Base-by-base conservation (phyloP, 805 yeast genomes). In the Candida ipomoeae region DNA sequence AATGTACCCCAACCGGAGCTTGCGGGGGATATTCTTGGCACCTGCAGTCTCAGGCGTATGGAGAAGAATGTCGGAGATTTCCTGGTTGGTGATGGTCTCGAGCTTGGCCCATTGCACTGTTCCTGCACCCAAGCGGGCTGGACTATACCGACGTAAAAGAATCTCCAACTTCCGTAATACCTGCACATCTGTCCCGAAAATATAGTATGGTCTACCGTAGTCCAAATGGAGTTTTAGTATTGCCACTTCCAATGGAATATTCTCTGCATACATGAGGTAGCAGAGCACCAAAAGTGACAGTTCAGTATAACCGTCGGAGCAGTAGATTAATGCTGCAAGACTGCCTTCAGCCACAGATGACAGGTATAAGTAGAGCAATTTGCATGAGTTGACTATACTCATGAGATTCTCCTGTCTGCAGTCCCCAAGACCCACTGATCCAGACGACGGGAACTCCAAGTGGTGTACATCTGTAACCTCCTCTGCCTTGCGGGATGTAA, bases 301-400 rank as follows among this genome's bases (percentile, higher is more conserved):
- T 62, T 90, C 97, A 0, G 97, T 89, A 66, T 91, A 92, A 0
- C 98, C 98, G 67, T 92, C 97, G 1, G 87, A 80, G 61, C 96
- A 89, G 62, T 82, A 85, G 8, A 91, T 70, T 52, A 91, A 73
- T 0, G 82, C 70, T 3, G 81, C 76, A 46, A 72, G 51, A 2
- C 57, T 62, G 20, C 50, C 58, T 8, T 68, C 62, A 44, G 74
- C 69, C 52, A 59, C 53, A 1, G 67, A 60, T 0, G 67, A 61
- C 14, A 70, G 62, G 50, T 65, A 63, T 3, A 70, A 55, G 53
- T 82, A 83, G 15, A 90, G 68, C 37, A 86, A 68, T 63, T 86
- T 87, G 65, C 94, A 83, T 17, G 86, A 70, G 55, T 84, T 84
- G 47, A 88, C 73, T 33, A 90, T 77, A 6, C 87, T 75, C 21